Evolutionary conservation across 805 yeast genomes (phyloP).

Genomic region (Diddensiella transvaalensis): DNA sequence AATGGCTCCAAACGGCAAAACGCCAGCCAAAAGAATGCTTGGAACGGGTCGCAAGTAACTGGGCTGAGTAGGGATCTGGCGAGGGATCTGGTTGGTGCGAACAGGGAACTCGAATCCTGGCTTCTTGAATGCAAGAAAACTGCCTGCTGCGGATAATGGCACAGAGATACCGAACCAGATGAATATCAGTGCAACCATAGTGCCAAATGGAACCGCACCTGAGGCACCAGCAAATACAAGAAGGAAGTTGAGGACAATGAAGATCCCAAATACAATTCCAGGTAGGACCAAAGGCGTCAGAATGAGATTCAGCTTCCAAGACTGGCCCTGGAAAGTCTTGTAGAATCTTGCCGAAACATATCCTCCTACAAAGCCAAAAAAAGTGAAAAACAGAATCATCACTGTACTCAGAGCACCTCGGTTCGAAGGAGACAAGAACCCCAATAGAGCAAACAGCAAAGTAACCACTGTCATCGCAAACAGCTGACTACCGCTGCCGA

Average conservation of each 20-base stretch:
- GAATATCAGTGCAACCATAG: conserved; percentile 72
- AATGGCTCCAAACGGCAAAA: conserved; percentile 92
- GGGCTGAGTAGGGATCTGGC: conserved; percentile 93
- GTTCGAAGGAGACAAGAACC: conserved; percentile 88
- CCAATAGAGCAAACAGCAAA: conserved; percentile 78
- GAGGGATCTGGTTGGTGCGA: conserved; percentile 89
- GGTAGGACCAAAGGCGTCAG: conserved; percentile 86
- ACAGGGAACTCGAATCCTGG: conserved; percentile 66
- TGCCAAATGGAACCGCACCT: conserved; percentile 92
- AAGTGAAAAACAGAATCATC: conserved; percentile 77
- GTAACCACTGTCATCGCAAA: conserved; percentile 72
- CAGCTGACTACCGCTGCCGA: conserved; percentile 87
- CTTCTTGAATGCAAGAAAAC: conserved; percentile 67
- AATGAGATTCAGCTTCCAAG: conserved; percentile 81
- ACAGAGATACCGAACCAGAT: conserved; percentile 85
- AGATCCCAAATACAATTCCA: conserved; percentile 59
- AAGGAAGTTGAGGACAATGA: conserved; percentile 75
- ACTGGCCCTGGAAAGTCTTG: conserved; percentile 86
- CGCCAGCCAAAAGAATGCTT: conserved; percentile 72
- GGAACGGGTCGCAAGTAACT: conserved; percentile 70
- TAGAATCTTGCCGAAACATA: conserved; percentile 82
- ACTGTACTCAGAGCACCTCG: conserved; percentile 92
- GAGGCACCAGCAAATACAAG: conserved; percentile 75
- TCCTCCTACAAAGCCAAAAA: conserved; percentile 80
- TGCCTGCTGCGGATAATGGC: conserved; percentile 83